A percentile compares a stretch with the other conserved stretches of the same genome.
These are phyloP conservation scores for Lenwebbia sp. DNA, from an alignment of 345 rosid species.

Conservation along the genomic window DNA sequence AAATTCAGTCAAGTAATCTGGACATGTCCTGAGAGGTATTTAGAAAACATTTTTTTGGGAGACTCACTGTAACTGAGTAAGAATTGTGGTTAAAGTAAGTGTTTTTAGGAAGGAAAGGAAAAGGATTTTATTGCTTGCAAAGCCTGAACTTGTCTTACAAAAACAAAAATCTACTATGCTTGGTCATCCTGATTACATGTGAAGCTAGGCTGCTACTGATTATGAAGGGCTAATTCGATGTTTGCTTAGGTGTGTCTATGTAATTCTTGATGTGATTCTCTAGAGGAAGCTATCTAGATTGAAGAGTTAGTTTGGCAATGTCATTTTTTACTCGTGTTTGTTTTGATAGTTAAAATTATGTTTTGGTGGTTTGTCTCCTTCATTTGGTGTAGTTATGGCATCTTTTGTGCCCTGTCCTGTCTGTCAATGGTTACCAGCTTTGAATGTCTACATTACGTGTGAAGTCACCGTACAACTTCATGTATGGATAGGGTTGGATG, in stretches of 20 bases:
- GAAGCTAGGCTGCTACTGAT: not conserved
- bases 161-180: not conserved
- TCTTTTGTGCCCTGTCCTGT: not conserved
- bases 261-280: not conserved
- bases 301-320: not conserved
- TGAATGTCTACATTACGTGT: not conserved
- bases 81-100: not conserved
- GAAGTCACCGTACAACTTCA: not conserved
- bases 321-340: not conserved
- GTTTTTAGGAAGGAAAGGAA: not conserved
- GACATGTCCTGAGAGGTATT: not conserved
- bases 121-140: not conserved
- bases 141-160: not conserved
- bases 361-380: not conserved
- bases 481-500: slow-evolving; percentile 25
- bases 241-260: not conserved
- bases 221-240: not conserved
- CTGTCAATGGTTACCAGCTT: not conserved
- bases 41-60: not conserved
- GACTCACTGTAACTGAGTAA: not conserved
- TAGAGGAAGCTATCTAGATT: not conserved
- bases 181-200: not conserved
- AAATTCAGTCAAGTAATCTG: not conserved
- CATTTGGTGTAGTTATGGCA: not conserved
- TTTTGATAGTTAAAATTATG: not conserved